Evolutionary conservation across 192 early-diverging fungal genomes (phyloP).

Genomic region (Dissophora globulifera): DNA sequence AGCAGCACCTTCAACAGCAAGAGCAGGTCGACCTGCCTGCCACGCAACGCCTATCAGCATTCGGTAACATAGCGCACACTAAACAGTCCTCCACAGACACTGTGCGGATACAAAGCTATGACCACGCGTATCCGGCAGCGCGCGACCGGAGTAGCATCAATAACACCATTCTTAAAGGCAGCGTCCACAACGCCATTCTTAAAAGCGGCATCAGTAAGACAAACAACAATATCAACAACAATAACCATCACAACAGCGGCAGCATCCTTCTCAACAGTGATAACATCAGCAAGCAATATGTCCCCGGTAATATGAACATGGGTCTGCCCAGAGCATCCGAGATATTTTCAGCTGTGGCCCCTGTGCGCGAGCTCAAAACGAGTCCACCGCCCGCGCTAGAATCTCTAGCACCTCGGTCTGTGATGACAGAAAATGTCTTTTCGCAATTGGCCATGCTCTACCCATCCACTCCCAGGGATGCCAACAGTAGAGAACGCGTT

Average conservation of each 20-base stretch:
- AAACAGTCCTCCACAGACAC: slow-evolving; percentile 1
- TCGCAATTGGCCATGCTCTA: slow-evolving; percentile 27
- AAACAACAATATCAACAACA: not conserved
- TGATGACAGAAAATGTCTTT: slow-evolving; percentile 30
- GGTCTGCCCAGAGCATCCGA: not conserved
- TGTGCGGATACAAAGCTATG: slow-evolving; percentile 1
- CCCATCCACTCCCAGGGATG: slow-evolving; percentile 33
- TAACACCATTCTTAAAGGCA: not conserved
- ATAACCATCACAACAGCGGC: not conserved
- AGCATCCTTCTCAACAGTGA: not conserved
- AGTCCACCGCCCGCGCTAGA: not conserved
- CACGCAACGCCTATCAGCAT: not conserved
- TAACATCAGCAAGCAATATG: not conserved
- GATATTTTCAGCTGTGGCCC: no score
- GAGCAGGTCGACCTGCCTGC: not conserved
- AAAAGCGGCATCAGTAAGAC: no score
- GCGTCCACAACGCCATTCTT: no score
- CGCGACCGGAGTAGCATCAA: not conserved
- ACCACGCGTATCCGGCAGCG: slow-evolving; percentile 2
- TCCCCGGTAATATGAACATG: not conserved
- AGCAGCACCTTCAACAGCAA: slow-evolving; percentile 1
- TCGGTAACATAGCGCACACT: not conserved
- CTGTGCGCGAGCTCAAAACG: slow-evolving; percentile 21
- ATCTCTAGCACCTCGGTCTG: slow-evolving; percentile 1
- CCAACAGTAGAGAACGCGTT: slow-evolving; percentile 32